A percentile compares a stretch with the other conserved stretches of the same genome.
phyloP scores from a whole-genome alignment of 768 basidiomycete genomes.

The Phallus indusiatus region DNA sequence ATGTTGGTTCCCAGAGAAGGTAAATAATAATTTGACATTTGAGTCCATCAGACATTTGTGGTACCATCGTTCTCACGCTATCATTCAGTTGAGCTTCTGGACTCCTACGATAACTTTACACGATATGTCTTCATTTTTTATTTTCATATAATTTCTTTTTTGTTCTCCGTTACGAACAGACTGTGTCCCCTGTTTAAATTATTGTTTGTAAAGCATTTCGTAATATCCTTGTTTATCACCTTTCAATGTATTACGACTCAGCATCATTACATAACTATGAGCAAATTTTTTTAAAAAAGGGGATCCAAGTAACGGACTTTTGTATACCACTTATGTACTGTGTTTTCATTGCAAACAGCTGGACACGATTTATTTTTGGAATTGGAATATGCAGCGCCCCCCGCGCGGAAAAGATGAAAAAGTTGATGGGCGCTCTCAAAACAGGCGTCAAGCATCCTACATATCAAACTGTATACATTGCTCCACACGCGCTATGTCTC shows the following conservation, averaged over 20 bases:
- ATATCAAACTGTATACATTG: no score
- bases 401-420: slow-evolving; percentile 15
- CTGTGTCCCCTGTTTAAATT: not conserved
- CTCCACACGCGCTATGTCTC: no score
- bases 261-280: not conserved
- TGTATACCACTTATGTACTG: no score
- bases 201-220: not conserved
- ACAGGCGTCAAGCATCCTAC: no score
- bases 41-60: not conserved
- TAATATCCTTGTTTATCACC: not conserved
- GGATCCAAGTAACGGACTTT: no score
- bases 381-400: slow-evolving; percentile 10
- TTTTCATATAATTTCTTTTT: not conserved
- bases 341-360: not conserved
- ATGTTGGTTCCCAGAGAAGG: not conserved
- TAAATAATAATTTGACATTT: not conserved
- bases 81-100: not conserved
- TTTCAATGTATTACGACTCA: not conserved
- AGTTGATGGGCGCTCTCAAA: slow-evolving; percentile 21
- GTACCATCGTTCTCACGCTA: not conserved
- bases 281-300: not conserved
- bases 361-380: not conserved
- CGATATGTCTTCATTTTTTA: not conserved
- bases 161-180: not conserved
- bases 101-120: not conserved